Percentiles rank a stretch among this genome's conserved stretches.
Conservation (phyloP, 352 stramenopile genomes). For the Globisporangium abappressorium region DNA sequence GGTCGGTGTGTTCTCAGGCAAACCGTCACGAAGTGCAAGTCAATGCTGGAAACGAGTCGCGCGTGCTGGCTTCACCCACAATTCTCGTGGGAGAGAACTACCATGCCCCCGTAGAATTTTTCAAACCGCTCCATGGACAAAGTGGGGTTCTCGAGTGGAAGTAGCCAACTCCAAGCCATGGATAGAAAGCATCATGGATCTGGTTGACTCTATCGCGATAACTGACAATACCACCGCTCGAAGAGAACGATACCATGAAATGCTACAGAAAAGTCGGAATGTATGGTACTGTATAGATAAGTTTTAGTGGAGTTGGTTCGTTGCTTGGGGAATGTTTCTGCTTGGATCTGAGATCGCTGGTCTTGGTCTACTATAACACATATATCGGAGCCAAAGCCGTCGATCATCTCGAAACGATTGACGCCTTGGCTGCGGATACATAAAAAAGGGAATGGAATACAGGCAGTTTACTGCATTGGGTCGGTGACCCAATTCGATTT, state of each 20-base stretch:
- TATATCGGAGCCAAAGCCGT: slow-evolving; percentile 2
- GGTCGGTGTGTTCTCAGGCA: background rate
- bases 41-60: background rate
- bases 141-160: background rate
- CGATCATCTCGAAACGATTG: background rate
- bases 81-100: background rate
- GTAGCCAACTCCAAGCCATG: background rate
- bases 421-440: slow-evolving; percentile 15
- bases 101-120: background rate
- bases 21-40: background rate
- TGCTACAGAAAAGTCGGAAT: background rate
- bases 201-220: no score
- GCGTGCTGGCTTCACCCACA: background rate
- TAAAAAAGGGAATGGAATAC: slow-evolving; percentile 23
- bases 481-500: slow-evolving; percentile 69
- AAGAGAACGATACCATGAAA: background rate
- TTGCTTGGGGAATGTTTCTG: background rate
- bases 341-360: background rate
- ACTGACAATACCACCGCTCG: no score
- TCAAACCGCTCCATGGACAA: background rate
- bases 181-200: background rate
- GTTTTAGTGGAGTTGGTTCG: background rate
- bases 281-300: slow-evolving; percentile 23
- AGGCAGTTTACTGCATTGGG: slow-evolving; percentile 20
- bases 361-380: slow-evolving; percentile 17